Base-by-base conservation (phyloP, 2,329 filamentous ascomycete genomes). In the Microcyclospora pomicola region DNA sequence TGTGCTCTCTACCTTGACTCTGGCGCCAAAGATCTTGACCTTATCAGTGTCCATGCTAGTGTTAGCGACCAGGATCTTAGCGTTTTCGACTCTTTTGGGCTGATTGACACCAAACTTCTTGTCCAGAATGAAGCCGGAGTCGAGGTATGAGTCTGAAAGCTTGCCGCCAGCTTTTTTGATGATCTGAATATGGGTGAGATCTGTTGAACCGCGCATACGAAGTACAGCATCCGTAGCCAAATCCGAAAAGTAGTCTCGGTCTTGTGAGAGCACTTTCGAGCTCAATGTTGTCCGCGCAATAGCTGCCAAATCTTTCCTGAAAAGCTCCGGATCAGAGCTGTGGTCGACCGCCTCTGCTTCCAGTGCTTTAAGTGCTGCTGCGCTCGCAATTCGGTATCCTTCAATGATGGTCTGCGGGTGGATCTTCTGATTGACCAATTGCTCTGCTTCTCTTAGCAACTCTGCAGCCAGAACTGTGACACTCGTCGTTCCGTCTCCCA, bases 1-100 rank as follows among this genome's bases (percentile, higher is more conserved):
- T 2, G 91, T 98, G 27, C 85, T 88, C 50, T 84, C 82, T 43
- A 98, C 91, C 73, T 96, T 96, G 55, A 98, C 85, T 42, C 88
- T 77, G 12, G 91, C 91, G 46, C 91, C 91, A 54, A 98, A 98
- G 55, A 98, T 96, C 74, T 98, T 98, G 68, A 98, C 84, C 72
- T 98, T 98, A 67, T 98, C 91, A 28, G 91, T 98, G 64, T 98
- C 91, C 91, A 98, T 98, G 10, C 87, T 82, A 35, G 91, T 98
- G 67, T 98, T 98, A 47, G 91, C 91, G 15, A 98, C 83, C 40
- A 98, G 66, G 49, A 98, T 98, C 70, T 96, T 98, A 49, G 88
- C 91, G 61, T 98, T 96, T 63, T 96, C 88, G 55, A 98, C 70
- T 42, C 86, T 74, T 72, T 96, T 96, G 38, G 91, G 91, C 64